These are phyloP conservation scores for Plasmodium gaboni DNA, from an alignment of 169 alveolate species.

Conservation along the genomic window DNA sequence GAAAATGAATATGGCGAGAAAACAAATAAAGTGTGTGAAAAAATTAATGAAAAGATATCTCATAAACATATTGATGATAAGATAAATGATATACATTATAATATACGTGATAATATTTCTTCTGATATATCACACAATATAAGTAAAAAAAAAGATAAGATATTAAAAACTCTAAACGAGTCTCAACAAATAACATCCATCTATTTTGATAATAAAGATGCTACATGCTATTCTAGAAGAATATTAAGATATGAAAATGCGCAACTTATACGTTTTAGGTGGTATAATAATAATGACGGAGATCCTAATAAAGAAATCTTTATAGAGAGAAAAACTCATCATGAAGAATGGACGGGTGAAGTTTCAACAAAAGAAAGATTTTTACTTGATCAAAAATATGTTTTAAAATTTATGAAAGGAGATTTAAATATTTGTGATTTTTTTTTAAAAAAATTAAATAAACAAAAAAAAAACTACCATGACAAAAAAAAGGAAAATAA, in stretches of 20 bases:
- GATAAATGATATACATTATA: background rate
- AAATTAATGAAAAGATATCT: background rate
- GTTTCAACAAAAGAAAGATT: slow-evolving; percentile 86
- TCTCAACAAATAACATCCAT: slow-evolving; percentile 86
- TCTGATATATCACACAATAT: background rate
- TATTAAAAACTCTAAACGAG: slow-evolving; percentile 71
- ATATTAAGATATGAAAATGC: slow-evolving; percentile 86
- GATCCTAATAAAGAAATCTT: slow-evolving; percentile 78
- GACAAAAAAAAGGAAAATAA: background rate
- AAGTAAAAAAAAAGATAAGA: background rate
- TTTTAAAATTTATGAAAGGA: slow-evolving; percentile 79
- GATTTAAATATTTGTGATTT: slow-evolving; percentile 40
- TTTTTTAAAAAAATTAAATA: slow-evolving; percentile 34
- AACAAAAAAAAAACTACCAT: background rate
- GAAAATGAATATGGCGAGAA: background rate
- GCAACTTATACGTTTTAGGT: slow-evolving; percentile 84
- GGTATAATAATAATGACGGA: slow-evolving; percentile 86
- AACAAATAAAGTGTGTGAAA: background rate
- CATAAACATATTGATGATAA: background rate
- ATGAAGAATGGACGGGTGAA: slow-evolving; percentile 88
- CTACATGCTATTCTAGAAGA: slow-evolving; percentile 81
- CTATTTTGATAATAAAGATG: slow-evolving; percentile 81
- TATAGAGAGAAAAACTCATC: slow-evolving; percentile 86
- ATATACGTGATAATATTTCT: background rate
- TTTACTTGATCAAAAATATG: slow-evolving; percentile 79